phyloP scores from a whole-genome alignment of 257 asterid genomes.

The Solanum chiquidenum region DNA sequence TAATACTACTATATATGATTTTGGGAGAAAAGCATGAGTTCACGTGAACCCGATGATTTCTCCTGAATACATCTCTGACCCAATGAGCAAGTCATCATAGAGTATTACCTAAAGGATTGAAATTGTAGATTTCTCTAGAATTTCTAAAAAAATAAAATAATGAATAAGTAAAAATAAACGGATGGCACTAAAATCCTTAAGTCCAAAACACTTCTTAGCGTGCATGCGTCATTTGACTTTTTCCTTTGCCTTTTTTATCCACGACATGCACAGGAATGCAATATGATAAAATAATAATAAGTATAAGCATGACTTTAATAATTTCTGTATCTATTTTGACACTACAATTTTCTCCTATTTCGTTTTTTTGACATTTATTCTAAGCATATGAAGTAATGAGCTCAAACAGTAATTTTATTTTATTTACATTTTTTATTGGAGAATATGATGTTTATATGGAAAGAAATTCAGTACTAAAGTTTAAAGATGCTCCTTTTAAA shows the following conservation, averaged over 20 bases:
- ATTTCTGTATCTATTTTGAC: neutral
- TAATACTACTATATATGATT: too few relatives aligned
- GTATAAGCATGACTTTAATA: neutral
- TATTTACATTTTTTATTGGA: neutral
- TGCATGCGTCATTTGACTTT: neutral
- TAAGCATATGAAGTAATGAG: neutral
- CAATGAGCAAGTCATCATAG: too few relatives aligned
- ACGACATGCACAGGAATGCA: neutral
- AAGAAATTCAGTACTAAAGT: neutral
- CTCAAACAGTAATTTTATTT: neutral
- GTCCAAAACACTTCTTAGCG: too few relatives aligned
- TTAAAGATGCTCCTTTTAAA: neutral
- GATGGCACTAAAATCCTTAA: neutral
- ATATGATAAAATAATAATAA: neutral
- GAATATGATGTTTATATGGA: neutral
- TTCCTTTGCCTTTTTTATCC: neutral
- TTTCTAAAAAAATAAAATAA: too few relatives aligned
- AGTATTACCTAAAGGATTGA: too few relatives aligned
- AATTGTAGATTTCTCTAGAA: fast-evolving
- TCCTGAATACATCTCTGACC: too few relatives aligned
- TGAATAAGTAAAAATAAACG: too few relatives aligned
- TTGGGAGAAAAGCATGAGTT: too few relatives aligned
- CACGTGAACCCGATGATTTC: too few relatives aligned
- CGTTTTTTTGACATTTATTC: too few relatives aligned
- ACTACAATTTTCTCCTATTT: neutral